Evolutionary conservation across 129 eudicot species (phyloP).

Genomic region (Escallonia rubra): DNA sequence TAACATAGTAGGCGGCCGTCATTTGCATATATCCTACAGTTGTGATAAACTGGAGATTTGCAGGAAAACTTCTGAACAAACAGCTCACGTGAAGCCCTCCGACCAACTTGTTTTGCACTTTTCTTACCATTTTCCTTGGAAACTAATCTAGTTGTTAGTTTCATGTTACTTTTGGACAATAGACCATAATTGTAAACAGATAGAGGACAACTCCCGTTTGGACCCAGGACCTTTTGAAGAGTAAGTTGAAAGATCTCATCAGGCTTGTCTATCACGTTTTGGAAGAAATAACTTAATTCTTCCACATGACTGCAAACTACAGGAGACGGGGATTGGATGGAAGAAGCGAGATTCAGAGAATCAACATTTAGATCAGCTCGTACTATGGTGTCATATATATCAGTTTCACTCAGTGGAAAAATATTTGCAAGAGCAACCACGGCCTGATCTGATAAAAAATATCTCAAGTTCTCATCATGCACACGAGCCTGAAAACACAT

Average conservation of each 20-base stretch:
- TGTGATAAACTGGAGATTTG: constrained; percentile 93
- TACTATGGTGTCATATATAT: constrained; percentile 43
- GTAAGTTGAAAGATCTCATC: constrained; percentile 41
- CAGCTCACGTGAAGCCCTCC: constrained; percentile 73
- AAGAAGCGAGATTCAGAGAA: constrained; percentile 21
- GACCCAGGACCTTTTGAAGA: constrained; percentile 59
- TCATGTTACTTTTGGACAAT: constrained; percentile 46
- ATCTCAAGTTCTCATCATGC: constrained; percentile 96
- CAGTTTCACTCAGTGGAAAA: constrained; percentile 40
- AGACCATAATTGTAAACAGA: constrained; percentile 68
- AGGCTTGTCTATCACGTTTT: constrained; percentile 25
- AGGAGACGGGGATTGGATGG: constrained; percentile 49
- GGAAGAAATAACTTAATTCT: constrained; percentile 43
- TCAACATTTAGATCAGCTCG: constrained; percentile 57
- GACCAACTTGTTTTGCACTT: constrained; percentile 43
- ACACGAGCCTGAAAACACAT: constrained; percentile 74
- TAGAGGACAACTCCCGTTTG: constrained; percentile 68
- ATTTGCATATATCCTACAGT: constrained; percentile 92
- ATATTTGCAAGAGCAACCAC: constrained; percentile 61
- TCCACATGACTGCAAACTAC: constrained; percentile 65
- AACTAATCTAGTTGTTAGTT: constrained; percentile 25
- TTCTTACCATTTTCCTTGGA: constrained; percentile 43
- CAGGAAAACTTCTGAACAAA: constrained; percentile 94
- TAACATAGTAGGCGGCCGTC: constrained; percentile 88
- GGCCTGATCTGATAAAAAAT: constrained; percentile 78